Percentiles rank a stretch among this genome's conserved stretches.
phyloP scores from a whole-genome alignment of 106 monocot genomes.

The Dendrobium catenatum region DNA sequence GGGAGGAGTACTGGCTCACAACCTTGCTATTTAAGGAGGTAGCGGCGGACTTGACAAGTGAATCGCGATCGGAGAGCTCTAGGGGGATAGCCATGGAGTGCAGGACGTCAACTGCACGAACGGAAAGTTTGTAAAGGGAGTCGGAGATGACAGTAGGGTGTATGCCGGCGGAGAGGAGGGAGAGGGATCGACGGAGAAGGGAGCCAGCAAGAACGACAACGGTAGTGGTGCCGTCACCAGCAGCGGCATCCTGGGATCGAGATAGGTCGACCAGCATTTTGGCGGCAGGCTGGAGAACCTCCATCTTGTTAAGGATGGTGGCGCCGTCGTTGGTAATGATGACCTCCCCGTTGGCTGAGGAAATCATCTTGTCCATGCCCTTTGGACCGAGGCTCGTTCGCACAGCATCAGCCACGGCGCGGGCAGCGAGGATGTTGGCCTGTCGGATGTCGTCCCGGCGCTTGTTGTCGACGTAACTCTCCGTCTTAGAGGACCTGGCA shows the following conservation, averaged over 20 bases:
- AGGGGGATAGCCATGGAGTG: conserved; percentile 64
- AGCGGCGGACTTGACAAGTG: conserved; percentile 82
- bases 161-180: conserved; percentile 58
- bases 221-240: conserved; percentile 87
- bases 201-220: conserved; percentile 91
- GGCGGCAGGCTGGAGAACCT: conserved; percentile 86
- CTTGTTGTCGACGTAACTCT: conserved; percentile 73
- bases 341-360: conserved; percentile 68
- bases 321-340: conserved; percentile 97
- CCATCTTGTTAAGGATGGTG: conserved; percentile 87
- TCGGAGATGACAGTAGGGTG: conserved; percentile 84
- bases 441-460: conserved; percentile 62
- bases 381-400: conserved; percentile 77
- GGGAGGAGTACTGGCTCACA: conserved; percentile 86
- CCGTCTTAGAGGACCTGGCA: conserved; percentile 36
- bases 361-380: conserved; percentile 98
- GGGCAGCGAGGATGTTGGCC: conserved; percentile 65
- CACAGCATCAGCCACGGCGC: conserved; percentile 70
- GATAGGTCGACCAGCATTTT: conserved; percentile 90
- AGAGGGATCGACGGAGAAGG: conserved; percentile 43
- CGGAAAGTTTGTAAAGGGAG: conserved; percentile 63
- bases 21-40: conserved; percentile 92
- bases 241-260: conserved; percentile 74
- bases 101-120: conserved; percentile 50
- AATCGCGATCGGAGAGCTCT: conserved; percentile 77